A percentile compares a stretch with the other conserved stretches of the same genome.
Conservation (phyloP, 805 yeast genomes). For the Cyberlindnera japonica region DNA sequence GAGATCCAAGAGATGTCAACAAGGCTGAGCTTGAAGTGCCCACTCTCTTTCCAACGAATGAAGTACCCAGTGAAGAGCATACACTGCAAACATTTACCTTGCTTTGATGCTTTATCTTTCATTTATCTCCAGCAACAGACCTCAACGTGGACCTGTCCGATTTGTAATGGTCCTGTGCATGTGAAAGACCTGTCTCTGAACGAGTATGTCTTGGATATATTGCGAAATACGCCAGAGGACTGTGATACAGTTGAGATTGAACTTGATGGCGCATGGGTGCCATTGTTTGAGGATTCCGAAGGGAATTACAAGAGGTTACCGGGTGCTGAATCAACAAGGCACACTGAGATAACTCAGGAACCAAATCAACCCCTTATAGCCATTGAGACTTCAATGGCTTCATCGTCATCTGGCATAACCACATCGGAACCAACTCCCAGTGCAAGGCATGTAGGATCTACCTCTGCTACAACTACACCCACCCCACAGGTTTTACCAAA, state of each 20-base stretch:
- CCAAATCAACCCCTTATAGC: too few relatives aligned
- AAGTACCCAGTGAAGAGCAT: conserved; percentile 66
- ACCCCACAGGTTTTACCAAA: background rate
- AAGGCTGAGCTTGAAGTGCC: conserved; percentile 69
- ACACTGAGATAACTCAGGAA: too few relatives aligned
- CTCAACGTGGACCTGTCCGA: conserved; percentile 86
- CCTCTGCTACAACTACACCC: background rate
- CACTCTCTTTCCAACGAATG: conserved; percentile 70
- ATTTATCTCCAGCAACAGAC: conserved; percentile 72
- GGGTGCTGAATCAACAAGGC: background rate
- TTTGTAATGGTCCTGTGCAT: conserved; percentile 55
- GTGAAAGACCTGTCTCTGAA: conserved; percentile 64
- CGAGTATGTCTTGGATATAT: conserved; percentile 65
- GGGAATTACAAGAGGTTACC: conserved; percentile 12
- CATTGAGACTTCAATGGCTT: too few relatives aligned
- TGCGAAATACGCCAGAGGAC: conserved; percentile 48
- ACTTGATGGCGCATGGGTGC: conserved; percentile 72
- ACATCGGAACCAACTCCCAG: background rate
- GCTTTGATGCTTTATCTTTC: conserved; percentile 80
- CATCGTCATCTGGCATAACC: too few relatives aligned
- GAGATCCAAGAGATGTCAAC: conserved; percentile 67
- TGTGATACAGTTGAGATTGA: conserved; percentile 65
- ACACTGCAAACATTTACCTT: conserved; percentile 75
- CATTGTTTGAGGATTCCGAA: conserved; percentile 29
- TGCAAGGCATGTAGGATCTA: background rate